Evolutionary conservation across 805 yeast species (phyloP).

Genomic region (Vanderwaltozyma polyspora): DNA sequence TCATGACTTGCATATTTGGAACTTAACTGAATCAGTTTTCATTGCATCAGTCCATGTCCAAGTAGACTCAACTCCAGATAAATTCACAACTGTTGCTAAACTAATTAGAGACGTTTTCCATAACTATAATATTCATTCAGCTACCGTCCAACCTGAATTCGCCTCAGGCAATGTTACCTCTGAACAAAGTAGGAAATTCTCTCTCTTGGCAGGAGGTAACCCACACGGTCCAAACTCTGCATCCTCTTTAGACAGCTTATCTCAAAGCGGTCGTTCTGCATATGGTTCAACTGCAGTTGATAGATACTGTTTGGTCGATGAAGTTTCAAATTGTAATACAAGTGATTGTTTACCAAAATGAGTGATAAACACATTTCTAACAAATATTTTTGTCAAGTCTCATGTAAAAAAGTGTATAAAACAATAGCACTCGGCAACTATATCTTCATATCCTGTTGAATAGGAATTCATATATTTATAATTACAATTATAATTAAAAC

Average conservation of each 20-base stretch:
- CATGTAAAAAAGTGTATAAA: too few species aligned
- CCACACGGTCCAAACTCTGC: background rate
- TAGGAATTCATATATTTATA: background rate
- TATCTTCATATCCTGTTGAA: too few species aligned
- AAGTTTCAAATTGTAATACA: slow-evolving; percentile 41
- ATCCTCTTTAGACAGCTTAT: background rate
- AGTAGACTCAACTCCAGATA: slow-evolving; percentile 49
- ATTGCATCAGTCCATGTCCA: slow-evolving; percentile 88
- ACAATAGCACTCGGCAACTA: too few species aligned
- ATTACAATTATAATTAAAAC: background rate
- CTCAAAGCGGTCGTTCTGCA: slow-evolving; percentile 8
- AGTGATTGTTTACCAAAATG: slow-evolving; percentile 29
- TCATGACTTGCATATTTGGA: slow-evolving; percentile 97
- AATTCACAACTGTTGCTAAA: slow-evolving; percentile 59
- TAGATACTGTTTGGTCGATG: slow-evolving; percentile 39
- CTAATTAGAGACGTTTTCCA: slow-evolving; percentile 71
- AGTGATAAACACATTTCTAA: background rate
- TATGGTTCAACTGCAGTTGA: slow-evolving; percentile 27
- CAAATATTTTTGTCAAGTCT: too few species aligned
- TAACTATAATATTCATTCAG: slow-evolving; percentile 78
- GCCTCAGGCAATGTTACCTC: slow-evolving; percentile 25
- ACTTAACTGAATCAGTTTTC: slow-evolving; percentile 71
- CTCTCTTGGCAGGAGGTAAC: slow-evolving; percentile 18
- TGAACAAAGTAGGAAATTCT: slow-evolving; percentile 26
- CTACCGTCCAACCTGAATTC: slow-evolving; percentile 95